Evolutionary conservation across 2,329 filamentous ascomycete genomes (phyloP), one percentile per base, ranked within the genome.

Genomic region (Trichophyton mentagrophytes): DNA sequence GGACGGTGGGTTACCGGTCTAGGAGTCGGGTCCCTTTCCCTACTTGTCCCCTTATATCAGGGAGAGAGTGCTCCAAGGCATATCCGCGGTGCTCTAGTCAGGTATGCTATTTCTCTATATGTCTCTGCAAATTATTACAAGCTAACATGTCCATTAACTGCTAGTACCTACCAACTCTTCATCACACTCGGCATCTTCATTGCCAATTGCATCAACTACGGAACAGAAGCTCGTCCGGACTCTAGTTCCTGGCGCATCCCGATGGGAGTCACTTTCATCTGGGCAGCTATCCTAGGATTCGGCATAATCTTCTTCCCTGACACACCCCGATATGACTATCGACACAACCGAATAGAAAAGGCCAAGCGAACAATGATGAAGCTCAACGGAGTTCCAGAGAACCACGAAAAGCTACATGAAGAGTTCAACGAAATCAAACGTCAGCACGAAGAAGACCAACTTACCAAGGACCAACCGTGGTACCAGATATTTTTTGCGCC

Each of bases 211-310:
- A 73, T 79, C 71, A 79, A 79, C 70, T 79, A 69, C 61, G 77
- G 77, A 30, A 78, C 77, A 2, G 70, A 76, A 60, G 64, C 62
- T 25, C 71, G 73, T 57, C 22, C 70, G 6, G 72, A 69, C 49
- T 84, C 70, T 76, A 72, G 70, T 33, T 74, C 75, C 1, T 78
- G 77, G 77, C 71, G 77, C 25, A 77, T 78, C 61, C 73, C 76
- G 44, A 82, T 83, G 76, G 82, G 81, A 5, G 74, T 84, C 56
- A 80, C 80, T 20, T 83, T 82, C 65, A 76, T 82, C 66, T 83
- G 79, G 77, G 77, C 81, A 3, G 69, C 77, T 27, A 77, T 83
- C 59, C 79, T 85, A 68, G 77, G 77, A 56, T 61, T 77, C 40
- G 81, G 81, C 22, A 82, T 83, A 57, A 67, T 80, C 25, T 80